These are phyloP conservation scores for Myrica gale DNA, from an alignment of 306 rosid species.

Conservation along the genomic window DNA sequence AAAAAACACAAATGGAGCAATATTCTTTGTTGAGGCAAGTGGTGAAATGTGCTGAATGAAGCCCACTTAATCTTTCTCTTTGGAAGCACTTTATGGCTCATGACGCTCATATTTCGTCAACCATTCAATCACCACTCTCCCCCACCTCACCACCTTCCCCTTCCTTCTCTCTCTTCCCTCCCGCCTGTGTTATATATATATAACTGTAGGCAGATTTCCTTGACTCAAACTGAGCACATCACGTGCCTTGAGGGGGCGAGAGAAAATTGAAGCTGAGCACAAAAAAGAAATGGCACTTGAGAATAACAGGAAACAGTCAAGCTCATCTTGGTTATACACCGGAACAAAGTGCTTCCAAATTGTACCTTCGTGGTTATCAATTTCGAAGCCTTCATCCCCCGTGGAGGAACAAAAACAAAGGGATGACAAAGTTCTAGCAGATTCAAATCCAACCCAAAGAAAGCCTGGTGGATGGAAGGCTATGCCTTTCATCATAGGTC, in stretches of 20 bases:
- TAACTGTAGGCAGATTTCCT: background rate
- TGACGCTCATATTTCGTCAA: background rate
- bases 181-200: no score
- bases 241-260: background rate
- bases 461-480: slow-evolving; percentile 88
- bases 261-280: background rate
- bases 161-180: background rate
- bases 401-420: slow-evolving; percentile 11
- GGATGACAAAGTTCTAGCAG: slow-evolving; percentile 11
- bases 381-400: background rate
- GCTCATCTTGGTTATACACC: slow-evolving; percentile 10
- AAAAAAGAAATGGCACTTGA: slow-evolving; percentile 4
- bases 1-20: no score
- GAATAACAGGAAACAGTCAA: background rate
- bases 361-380: background rate
- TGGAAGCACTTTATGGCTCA: background rate
- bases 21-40: no score
- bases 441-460: slow-evolving; percentile 11
- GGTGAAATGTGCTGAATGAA: no score
- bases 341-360: background rate
- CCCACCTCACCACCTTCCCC: no score
- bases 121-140: background rate
- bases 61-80: no score
- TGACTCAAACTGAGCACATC: background rate
- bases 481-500: slow-evolving; percentile 81